A percentile compares a stretch with the other conserved stretches of the same genome.
Evolutionary conservation across 257 asterid species (phyloP).

Genomic region (Solanum paucissectum): DNA sequence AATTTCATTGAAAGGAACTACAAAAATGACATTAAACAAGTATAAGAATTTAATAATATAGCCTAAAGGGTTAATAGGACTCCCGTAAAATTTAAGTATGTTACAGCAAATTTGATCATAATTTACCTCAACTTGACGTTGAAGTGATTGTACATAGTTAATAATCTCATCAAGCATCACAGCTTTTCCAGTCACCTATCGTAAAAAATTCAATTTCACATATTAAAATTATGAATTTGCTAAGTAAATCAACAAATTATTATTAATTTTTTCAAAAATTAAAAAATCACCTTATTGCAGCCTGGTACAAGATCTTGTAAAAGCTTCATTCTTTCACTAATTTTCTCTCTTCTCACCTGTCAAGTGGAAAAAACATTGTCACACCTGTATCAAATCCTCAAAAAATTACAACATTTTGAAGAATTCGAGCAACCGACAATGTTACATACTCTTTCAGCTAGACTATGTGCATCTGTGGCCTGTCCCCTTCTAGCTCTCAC

Average conservation of each 20-base stretch:
- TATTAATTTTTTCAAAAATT: background rate
- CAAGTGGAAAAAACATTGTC: background rate
- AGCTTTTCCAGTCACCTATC: conserved; percentile 87
- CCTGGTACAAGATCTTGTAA: conserved; percentile 95
- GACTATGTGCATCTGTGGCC: conserved; percentile 93
- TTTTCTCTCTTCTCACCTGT: conserved; percentile 87
- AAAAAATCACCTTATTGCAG: conserved; percentile 65
- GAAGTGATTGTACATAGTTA: conserved; percentile 77
- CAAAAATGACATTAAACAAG: conserved; percentile 9
- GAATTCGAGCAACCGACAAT: background rate
- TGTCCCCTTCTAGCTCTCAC: conserved; percentile 95
- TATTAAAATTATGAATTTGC: background rate
- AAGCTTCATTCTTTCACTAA: conserved; percentile 82
- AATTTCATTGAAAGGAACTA: conserved; percentile 90
- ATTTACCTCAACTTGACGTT: conserved; percentile 78
- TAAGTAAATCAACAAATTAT: background rate
- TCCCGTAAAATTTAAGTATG: background rate
- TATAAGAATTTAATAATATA: background rate
- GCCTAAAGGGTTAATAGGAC: too few relatives aligned
- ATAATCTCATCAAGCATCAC: conserved; percentile 98
- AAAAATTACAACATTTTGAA: background rate
- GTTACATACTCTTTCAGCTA: conserved; percentile 75
- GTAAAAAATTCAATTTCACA: background rate
- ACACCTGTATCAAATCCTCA: background rate
- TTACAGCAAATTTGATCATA: background rate